Conservation (phyloP, 208 protist genomes). For the Wallacemonas collosoma region DNA sequence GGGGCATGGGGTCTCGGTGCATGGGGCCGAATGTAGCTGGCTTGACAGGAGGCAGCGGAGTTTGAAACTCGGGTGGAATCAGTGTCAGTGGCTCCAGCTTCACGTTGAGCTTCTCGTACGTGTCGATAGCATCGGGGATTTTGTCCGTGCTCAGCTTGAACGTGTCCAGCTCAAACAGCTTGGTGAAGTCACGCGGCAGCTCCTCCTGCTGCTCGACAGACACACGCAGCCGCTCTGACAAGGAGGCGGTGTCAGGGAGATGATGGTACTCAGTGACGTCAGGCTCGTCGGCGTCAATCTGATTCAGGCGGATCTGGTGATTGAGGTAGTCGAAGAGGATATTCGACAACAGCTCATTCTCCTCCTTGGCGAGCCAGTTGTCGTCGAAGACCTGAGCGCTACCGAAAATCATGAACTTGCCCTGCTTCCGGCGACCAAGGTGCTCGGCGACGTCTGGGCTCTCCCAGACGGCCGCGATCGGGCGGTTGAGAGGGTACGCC, state of each 20-base stretch:
- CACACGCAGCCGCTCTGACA: constrained; percentile 92
- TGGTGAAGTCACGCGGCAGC: constrained; percentile 94
- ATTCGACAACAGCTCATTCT: constrained; percentile 89
- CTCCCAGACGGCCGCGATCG: constrained; percentile 87
- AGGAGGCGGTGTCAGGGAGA: constrained; percentile 93
- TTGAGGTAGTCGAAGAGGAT: constrained; percentile 90
- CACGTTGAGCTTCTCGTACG: constrained; percentile 91
- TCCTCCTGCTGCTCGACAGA: constrained; percentile 96
- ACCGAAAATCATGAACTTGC: constrained; percentile 91
- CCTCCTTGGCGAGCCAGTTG: constrained; percentile 93
- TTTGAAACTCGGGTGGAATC: constrained; percentile 96
- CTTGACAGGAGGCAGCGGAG: constrained; percentile 93
- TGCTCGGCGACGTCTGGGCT: constrained; percentile 68
- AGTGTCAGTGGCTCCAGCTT: constrained; percentile 95
- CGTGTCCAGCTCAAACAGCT: constrained; percentile 91
- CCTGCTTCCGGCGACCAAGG: constrained; percentile 76
- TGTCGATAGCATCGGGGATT: constrained; percentile 93
- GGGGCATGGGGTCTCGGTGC: constrained; percentile 89
- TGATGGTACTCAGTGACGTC: constrained; percentile 95
- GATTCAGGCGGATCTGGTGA: constrained; percentile 89
- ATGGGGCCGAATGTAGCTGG: constrained; percentile 94
- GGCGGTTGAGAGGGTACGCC: constrained; percentile 95
- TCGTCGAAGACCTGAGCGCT: constrained; percentile 93
- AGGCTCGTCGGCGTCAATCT: constrained; percentile 94
- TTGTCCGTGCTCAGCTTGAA: constrained; percentile 95